A percentile compares a stretch with the other conserved stretches of the same genome.
phyloP scores from a whole-genome alignment of 2,329 filamentous ascomycete species.

The Ceratocystis diversiconidia region DNA sequence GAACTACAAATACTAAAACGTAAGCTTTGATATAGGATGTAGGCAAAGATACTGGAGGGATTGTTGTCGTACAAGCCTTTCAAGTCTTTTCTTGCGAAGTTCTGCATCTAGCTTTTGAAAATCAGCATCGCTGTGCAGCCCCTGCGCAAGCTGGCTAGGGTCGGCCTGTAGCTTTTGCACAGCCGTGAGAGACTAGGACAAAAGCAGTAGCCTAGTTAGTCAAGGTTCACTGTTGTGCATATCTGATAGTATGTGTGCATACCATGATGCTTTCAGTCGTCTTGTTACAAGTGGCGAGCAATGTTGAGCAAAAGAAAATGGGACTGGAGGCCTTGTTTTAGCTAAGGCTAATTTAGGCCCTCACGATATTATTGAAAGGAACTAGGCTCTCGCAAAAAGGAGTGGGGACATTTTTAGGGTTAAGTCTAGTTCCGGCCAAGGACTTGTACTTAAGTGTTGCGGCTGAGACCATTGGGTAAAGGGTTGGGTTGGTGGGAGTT shows the following conservation, averaged over 20 bases:
- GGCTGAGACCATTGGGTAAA: not conserved
- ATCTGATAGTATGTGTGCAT: not conserved
- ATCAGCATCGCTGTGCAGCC: constrained; percentile 16
- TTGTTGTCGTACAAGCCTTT: constrained; percentile 16
- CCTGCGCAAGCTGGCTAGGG: constrained; percentile 17
- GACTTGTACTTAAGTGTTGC: too few species aligned
- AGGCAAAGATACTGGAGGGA: not conserved
- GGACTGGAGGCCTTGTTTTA: not conserved
- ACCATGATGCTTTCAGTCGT: not conserved
- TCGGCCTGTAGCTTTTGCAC: constrained; percentile 17
- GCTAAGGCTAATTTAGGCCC: not conserved
- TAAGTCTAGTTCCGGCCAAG: too few species aligned
- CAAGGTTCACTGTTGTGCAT: not conserved
- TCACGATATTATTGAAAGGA: not conserved
- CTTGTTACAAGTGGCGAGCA: not conserved
- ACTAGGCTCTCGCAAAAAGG: not conserved
- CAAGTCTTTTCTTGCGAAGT: constrained; percentile 18
- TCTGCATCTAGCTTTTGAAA: constrained; percentile 18
- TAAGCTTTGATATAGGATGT: not conserved
- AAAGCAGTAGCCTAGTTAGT: not conserved
- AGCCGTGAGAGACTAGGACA: not conserved
- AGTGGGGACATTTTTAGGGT: not conserved
- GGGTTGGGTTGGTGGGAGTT: not conserved
- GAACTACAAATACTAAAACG: constrained; percentile 37
- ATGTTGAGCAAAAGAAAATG: not conserved